Percentiles rank a stretch among this genome's conserved stretches.
phyloP scores from a whole-genome alignment of 2,329 filamentous ascomycete genomes.

The Penicillium polonicum region DNA sequence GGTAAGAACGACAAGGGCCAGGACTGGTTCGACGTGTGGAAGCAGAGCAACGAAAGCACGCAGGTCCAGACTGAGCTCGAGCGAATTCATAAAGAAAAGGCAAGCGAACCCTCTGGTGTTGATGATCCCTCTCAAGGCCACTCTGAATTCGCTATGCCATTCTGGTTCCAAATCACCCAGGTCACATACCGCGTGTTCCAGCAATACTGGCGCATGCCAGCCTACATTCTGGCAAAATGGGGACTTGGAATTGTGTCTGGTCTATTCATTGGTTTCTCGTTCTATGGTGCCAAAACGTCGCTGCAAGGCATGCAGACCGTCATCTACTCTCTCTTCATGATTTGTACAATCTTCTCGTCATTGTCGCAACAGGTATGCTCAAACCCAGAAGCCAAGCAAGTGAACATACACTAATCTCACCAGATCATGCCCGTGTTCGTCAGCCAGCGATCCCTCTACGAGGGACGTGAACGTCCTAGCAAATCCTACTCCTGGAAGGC shows the following conservation, averaged over 20 bases:
- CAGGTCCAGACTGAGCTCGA: constrained; percentile 58
- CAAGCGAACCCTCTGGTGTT: constrained; percentile 27
- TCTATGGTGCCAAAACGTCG: constrained; percentile 68
- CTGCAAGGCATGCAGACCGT: constrained; percentile 79
- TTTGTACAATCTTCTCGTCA: constrained; percentile 66
- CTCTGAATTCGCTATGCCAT: constrained; percentile 74
- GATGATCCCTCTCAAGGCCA: constrained; percentile 50
- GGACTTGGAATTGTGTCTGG: constrained; percentile 60
- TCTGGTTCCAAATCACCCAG: constrained; percentile 62
- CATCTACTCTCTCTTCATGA: constrained; percentile 81
- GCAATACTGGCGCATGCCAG: constrained; percentile 84
- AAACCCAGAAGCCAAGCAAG: neutral
- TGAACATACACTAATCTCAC: constrained; percentile 18
- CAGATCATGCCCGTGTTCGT: constrained; percentile 76
- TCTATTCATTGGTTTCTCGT: constrained; percentile 80
- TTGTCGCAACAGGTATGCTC: constrained; percentile 16
- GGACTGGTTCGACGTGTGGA: constrained; percentile 64
- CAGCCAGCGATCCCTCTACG: constrained; percentile 75
- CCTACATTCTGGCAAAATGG: constrained; percentile 79
- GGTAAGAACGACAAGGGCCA: constrained; percentile 29
- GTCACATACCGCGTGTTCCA: constrained; percentile 75
- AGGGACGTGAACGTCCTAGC: constrained; percentile 78
- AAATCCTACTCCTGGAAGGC: constrained; percentile 84
- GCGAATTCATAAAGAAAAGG: constrained; percentile 52
- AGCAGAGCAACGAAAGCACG: constrained; percentile 54